These are phyloP conservation scores for Curvularia sp. DNA, from an alignment of 2,329 filamentous ascomycete species.

Conservation along the genomic window DNA sequence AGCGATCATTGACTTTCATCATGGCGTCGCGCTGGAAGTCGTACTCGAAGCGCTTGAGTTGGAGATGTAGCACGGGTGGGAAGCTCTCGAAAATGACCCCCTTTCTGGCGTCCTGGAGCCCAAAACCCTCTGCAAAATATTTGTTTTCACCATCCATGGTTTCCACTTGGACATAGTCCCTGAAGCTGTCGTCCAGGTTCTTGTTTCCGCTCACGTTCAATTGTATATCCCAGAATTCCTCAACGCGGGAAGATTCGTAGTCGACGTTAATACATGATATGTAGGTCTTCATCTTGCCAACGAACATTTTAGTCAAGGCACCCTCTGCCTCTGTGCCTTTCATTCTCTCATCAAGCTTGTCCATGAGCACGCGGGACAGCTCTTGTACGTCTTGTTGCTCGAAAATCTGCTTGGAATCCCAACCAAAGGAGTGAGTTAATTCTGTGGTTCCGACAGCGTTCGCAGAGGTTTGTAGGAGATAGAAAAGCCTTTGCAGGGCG, in stretches of 20 bases:
- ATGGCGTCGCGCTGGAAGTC: slow-evolving; percentile 95
- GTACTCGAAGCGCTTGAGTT: slow-evolving; percentile 97
- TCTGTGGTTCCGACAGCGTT: slow-evolving; percentile 88
- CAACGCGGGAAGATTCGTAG: slow-evolving; percentile 92
- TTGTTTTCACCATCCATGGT: slow-evolving; percentile 98
- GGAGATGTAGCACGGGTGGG: slow-evolving; percentile 90
- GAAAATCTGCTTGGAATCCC: slow-evolving; percentile 97
- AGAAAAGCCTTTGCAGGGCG: slow-evolving; percentile 91
- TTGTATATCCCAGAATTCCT: slow-evolving; percentile 99
- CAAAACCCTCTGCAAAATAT: slow-evolving; percentile 91
- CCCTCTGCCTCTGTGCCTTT: slow-evolving; percentile 94
- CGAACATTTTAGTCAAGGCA: slow-evolving; percentile 87
- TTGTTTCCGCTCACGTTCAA: slow-evolving; percentile 95
- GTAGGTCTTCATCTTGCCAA: slow-evolving; percentile 98
- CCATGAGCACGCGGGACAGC: slow-evolving; percentile 94
- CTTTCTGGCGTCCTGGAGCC: slow-evolving; percentile 95
- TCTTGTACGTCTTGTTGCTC: slow-evolving; percentile 99
- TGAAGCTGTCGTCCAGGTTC: slow-evolving; percentile 91
- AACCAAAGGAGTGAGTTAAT: slow-evolving; percentile 94
- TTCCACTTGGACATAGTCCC: slow-evolving; percentile 95
- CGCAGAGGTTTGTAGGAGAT: slow-evolving; percentile 87
- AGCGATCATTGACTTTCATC: slow-evolving; percentile 97
- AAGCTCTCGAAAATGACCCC: slow-evolving; percentile 97
- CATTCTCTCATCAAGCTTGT: slow-evolving; percentile 96
- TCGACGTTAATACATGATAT: slow-evolving; percentile 98